phyloP scores from a whole-genome alignment of 2,329 filamentous ascomycete species.

The Fusarium sp. region DNA sequence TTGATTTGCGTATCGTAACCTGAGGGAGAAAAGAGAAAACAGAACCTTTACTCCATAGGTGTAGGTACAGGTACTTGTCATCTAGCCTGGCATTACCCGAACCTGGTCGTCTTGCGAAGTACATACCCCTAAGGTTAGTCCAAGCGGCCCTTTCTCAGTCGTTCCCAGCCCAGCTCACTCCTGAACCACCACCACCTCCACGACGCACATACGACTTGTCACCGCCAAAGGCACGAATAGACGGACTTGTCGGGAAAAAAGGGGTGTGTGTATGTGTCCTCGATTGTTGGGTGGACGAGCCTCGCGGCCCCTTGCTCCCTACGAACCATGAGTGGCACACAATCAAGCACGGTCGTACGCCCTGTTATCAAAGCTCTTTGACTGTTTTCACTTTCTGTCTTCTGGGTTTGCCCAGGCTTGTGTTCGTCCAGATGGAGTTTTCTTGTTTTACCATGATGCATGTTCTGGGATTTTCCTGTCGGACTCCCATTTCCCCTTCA shows the following conservation, averaged over 20 bases:
- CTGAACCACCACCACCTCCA: conserved; percentile 2
- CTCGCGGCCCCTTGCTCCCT: conserved; percentile 25
- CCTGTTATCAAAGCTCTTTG: conserved; percentile 29
- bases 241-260: conserved; percentile 20
- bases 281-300: conserved; percentile 12
- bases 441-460: conserved; percentile 1
- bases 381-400: not conserved
- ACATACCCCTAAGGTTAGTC: conserved; percentile 32
- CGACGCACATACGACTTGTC: not conserved
- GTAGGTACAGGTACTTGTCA: not conserved
- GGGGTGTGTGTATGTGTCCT: conserved; percentile 15
- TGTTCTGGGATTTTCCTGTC: not conserved
- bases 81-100: not conserved
- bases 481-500: not conserved
- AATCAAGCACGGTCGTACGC: conserved; percentile 30
- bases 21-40: conserved; percentile 34
- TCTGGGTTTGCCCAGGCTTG: conserved; percentile 26
- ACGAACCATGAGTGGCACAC: conserved; percentile 39
- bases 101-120: not conserved
- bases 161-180: conserved; percentile 1
- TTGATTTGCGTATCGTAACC: conserved; percentile 1
- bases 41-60: conserved; percentile 1
- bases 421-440: conserved; percentile 23
- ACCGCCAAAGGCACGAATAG: not conserved
- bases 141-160: conserved; percentile 39